Base-by-base conservation (phyloP, 2,329 filamentous ascomycete species). In the Nothopassalora personata region DNA sequence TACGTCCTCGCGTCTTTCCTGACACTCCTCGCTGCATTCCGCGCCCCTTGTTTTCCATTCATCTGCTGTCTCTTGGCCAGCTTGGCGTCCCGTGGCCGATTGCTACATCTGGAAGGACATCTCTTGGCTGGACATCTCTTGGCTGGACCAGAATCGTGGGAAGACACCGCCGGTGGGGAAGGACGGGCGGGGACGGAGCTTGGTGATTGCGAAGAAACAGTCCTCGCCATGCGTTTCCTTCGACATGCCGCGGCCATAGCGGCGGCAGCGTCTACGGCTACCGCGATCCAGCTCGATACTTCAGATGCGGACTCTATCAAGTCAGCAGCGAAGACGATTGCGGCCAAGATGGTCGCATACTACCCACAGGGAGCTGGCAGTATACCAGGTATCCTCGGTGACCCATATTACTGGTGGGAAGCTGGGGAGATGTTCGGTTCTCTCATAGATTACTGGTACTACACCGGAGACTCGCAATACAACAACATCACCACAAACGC, bases 391-490 rank as follows among this genome's bases (percentile, higher is more conserved):
- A 74, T 80, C 53, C 75, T 91, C 34, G 83, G 85, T 1, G 71
- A 79, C 23, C 87, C 87, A 61, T 87, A 87, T 71, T 89, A 89
- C 77, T 90, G 87, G 87, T 90, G 86, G 87, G 84, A 89, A 71
- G 83, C 83, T 18, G 72, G 71, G 19, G 71, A 68, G 56, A 74
- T 90, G 75, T 88, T 87, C 80, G 84, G 86, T 62, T 82, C 85
- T 0, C 76, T 88, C 66, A 78, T 90, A 47, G 86, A 89, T 72
- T 90, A 90, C 72, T 87, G 85, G 83, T 82, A 86, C 62, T 80
- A 83, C 59, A 89, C 86, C 0, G 85, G 85, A 58, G 86, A 89
- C 71, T 68, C 74, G 2, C 80, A 80, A 54, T 89, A 86, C 74
- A 88, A 88, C 72, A 70, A 79, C 10, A 77, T 83, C 13, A 75